phyloP scores from a whole-genome alignment of 2,329 filamentous ascomycete species.

The Trichoderma citrinoviride region DNA sequence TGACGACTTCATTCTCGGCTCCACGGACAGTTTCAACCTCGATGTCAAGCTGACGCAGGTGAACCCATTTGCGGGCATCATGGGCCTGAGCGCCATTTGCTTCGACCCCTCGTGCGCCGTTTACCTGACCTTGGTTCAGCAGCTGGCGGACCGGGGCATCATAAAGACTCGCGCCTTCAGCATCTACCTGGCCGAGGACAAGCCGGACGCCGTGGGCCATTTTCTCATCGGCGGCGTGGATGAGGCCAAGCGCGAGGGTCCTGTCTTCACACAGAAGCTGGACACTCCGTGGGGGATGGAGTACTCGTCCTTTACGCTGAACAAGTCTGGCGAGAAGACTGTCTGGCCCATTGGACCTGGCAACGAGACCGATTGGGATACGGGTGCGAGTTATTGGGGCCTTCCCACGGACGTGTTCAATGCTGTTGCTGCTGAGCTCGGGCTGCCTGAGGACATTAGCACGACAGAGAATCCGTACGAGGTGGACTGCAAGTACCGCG shows the following conservation, averaged over 20 bases:
- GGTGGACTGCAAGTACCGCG: slow-evolving; percentile 12
- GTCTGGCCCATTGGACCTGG: neutral
- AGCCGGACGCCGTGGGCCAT: neutral
- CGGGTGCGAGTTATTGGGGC: neutral
- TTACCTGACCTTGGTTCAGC: slow-evolving; percentile 7
- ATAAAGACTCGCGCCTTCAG: slow-evolving; percentile 10
- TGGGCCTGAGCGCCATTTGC: neutral
- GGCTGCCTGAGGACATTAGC: neutral
- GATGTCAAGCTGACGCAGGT: neutral
- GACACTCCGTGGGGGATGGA: neutral
- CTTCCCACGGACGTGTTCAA: neutral
- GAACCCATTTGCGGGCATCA: slow-evolving; percentile 1
- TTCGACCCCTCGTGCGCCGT: neutral
- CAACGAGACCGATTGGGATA: neutral
- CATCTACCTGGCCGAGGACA: neutral
- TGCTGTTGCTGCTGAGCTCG: neutral
- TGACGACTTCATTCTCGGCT: neutral
- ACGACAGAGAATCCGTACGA: neutral
- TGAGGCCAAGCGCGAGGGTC: neutral
- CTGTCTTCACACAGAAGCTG: neutral
- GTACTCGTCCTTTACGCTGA: slow-evolving; percentile 1
- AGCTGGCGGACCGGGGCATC: neutral
- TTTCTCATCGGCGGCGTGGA: slow-evolving; percentile 6
- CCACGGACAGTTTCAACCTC: neutral
- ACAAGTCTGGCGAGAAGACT: neutral